phyloP scores from a whole-genome alignment of 371 early-diverging fungal genomes.

The Massospora cicadina region DNA sequence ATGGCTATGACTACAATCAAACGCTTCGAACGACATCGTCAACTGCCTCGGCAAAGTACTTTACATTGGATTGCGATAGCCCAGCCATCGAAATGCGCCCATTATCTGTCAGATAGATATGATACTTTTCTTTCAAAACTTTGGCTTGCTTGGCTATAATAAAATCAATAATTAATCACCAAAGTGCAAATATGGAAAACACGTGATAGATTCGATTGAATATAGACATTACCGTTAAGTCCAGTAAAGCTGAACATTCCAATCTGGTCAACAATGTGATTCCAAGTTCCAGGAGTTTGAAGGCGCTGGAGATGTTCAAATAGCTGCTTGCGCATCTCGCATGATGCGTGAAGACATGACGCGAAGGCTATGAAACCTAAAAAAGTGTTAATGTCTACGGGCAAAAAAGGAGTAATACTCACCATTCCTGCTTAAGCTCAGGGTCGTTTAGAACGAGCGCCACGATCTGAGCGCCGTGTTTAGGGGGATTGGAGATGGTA shows the following conservation, averaged over 20 bases:
- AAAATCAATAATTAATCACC: constrained; percentile 5
- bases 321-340: constrained; percentile 58
- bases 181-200: background rate
- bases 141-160: constrained; percentile 38
- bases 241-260: constrained; percentile 97
- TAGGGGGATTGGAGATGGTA: constrained; percentile 76
- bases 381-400: background rate
- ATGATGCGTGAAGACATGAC: constrained; percentile 81
- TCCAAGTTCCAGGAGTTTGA: constrained; percentile 83
- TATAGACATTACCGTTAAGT: constrained; percentile 26
- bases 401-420: background rate
- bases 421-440: constrained; percentile 69
- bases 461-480: constrained; percentile 81
- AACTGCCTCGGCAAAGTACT: constrained; percentile 62
- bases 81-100: constrained; percentile 94
- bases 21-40: constrained; percentile 44
- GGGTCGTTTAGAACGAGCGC: constrained; percentile 57
- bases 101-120: constrained; percentile 81
- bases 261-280: constrained; percentile 84
- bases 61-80: constrained; percentile 62
- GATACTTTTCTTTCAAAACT: constrained; percentile 61
- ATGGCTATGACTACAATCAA: too few relatives aligned
- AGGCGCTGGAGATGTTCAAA: constrained; percentile 38
- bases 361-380: constrained; percentile 37
- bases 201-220: background rate